These are phyloP conservation scores for Hypoxylon sp. DNA, from an alignment of 2,329 filamentous ascomycete genomes.

Conservation along the genomic window DNA sequence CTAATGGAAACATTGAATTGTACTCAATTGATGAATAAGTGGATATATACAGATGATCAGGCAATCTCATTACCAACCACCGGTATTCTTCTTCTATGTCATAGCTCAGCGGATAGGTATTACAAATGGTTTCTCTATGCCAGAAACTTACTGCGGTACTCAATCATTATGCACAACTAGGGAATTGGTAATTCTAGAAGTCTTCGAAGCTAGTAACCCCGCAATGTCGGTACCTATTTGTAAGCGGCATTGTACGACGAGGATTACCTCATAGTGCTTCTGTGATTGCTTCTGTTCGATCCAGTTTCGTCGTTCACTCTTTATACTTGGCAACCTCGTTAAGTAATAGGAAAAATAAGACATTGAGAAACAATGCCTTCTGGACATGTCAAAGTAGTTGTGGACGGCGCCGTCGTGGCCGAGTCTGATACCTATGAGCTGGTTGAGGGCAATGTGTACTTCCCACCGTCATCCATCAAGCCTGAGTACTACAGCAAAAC, in stretches of 20 bases:
- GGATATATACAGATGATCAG: not conserved
- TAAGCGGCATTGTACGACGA: not conserved
- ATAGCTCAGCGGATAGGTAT: not conserved
- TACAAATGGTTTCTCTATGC: not conserved
- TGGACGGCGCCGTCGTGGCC: slow-evolving; percentile 65
- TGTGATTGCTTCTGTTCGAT: not conserved
- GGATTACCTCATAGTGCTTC: not conserved
- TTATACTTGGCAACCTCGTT: not conserved
- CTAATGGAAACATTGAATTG: slow-evolving; percentile 1
- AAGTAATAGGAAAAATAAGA: slow-evolving; percentile 32
- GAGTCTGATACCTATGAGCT: slow-evolving; percentile 65
- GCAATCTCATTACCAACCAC: not conserved
- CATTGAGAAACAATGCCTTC: slow-evolving; percentile 43
- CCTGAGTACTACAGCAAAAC: slow-evolving; percentile 61
- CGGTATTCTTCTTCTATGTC: not conserved
- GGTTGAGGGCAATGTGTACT: slow-evolving; percentile 72
- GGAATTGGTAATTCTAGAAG: slow-evolving; percentile 9
- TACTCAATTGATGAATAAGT: slow-evolving; percentile 6
- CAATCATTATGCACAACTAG: not conserved
- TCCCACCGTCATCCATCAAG: slow-evolving; percentile 62
- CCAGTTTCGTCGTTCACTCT: no score
- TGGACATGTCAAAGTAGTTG: slow-evolving; percentile 58
- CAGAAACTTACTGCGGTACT: not conserved
- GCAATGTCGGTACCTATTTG: slow-evolving; percentile 11
- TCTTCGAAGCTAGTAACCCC: slow-evolving; percentile 13